Percentiles rank a stretch among this genome's conserved stretches.
These are phyloP conservation scores for Candida ficus DNA, from an alignment of 805 yeast genomes.

Conservation along the genomic window DNA sequence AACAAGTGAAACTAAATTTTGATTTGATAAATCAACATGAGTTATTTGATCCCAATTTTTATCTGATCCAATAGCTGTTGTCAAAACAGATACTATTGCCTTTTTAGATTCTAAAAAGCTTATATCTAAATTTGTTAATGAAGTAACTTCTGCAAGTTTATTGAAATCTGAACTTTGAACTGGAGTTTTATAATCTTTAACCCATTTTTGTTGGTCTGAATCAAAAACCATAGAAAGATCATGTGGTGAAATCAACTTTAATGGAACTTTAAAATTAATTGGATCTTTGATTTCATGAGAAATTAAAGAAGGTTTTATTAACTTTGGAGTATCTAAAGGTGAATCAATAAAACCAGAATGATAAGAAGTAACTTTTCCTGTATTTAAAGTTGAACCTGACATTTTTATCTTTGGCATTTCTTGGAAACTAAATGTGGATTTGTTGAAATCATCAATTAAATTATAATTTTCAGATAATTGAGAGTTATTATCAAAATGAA, in stretches of 20 bases:
- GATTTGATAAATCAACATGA: slow-evolving; percentile 30
- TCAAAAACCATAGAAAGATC: slow-evolving; percentile 23
- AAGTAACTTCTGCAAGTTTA: slow-evolving; percentile 20
- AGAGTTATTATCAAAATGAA: no score
- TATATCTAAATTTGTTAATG: slow-evolving; percentile 23
- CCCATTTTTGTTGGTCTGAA: slow-evolving; percentile 15
- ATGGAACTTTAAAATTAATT: slow-evolving; percentile 10
- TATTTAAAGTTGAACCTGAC: slow-evolving; percentile 14
- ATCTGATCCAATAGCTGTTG: slow-evolving; percentile 31
- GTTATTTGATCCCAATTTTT: slow-evolving; percentile 37
- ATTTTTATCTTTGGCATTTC: slow-evolving; percentile 16
- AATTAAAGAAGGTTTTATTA: slow-evolving; percentile 12
- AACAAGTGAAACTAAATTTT: slow-evolving; percentile 32
- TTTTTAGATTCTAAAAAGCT: slow-evolving; percentile 43
- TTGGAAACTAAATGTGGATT: slow-evolving; percentile 22
- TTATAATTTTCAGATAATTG: not conserved
- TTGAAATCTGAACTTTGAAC: slow-evolving; percentile 33
- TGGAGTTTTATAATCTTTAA: slow-evolving; percentile 31
- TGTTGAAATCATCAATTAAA: slow-evolving; percentile 4
- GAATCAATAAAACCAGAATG: slow-evolving; percentile 17
- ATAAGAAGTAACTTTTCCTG: slow-evolving; percentile 19
- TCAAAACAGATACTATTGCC: slow-evolving; percentile 36
- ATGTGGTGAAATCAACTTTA: slow-evolving; percentile 20
- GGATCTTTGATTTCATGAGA: not conserved
- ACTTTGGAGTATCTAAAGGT: slow-evolving; percentile 22